phyloP scores from a whole-genome alignment of 73 alveolate species.

The Tetrahymena thermophila region DNA sequence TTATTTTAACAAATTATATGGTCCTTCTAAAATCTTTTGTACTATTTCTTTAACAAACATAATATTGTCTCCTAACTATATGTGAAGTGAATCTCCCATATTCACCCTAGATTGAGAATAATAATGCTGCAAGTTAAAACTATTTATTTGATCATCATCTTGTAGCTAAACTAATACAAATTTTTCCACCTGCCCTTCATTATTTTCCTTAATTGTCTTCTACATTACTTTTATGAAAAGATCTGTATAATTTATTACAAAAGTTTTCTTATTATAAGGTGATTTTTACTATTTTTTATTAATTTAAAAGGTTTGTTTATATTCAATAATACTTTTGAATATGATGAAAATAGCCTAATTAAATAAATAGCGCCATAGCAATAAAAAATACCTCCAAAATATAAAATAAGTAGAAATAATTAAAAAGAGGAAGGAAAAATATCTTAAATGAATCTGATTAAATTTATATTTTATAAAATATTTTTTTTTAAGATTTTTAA shows the following conservation, averaged over 20 bases:
- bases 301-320: too few species aligned
- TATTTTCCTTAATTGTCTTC: background rate
- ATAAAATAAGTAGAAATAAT: background rate
- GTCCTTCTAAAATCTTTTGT: background rate
- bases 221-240: background rate
- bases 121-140: background rate
- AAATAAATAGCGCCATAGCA: background rate
- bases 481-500: too few species aligned
- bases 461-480: too few species aligned
- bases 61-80: background rate
- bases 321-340: too few species aligned
- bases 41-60: background rate
- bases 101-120: background rate
- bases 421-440: background rate
- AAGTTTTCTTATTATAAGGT: too few species aligned
- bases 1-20: background rate
- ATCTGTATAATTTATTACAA: background rate
- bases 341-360: too few species aligned
- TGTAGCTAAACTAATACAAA: background rate
- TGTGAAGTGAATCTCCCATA: background rate
- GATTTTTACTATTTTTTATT: background rate
- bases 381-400: background rate
- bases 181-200: background rate
- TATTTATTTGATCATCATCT: background rate
- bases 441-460: too few species aligned